phyloP scores from a whole-genome alignment of 257 asterid species.

The Linaria vulgaris region DNA sequence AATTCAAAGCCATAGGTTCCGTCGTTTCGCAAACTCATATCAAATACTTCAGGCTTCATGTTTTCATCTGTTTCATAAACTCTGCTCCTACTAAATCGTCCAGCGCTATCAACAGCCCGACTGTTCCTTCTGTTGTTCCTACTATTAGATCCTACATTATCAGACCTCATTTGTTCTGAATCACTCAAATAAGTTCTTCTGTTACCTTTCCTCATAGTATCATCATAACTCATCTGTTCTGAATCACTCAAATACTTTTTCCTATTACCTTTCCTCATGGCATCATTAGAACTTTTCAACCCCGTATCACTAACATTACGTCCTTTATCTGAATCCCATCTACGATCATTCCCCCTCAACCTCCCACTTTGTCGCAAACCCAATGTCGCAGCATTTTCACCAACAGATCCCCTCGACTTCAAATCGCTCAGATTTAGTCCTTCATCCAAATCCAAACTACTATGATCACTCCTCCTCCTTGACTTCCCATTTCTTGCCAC shows the following conservation, averaged over 20 bases:
- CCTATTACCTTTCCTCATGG: constrained; percentile 28
- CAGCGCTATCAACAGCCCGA: constrained; percentile 15
- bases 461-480: constrained; percentile 15
- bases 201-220: constrained; percentile 39
- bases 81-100: constrained; percentile 28
- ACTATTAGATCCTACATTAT: constrained; percentile 28
- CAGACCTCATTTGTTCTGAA: constrained; percentile 26
- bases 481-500: constrained; percentile 14
- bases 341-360: constrained; percentile 24
- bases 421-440: constrained; percentile 27
- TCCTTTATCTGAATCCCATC: constrained; percentile 4
- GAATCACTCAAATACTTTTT: constrained; percentile 34
- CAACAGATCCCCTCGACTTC: constrained; percentile 13
- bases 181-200: constrained; percentile 32
- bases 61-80: constrained; percentile 25
- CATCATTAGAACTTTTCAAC: constrained; percentile 20
- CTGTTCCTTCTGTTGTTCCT: constrained; percentile 24
- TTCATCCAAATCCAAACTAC: constrained; percentile 20
- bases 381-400: no score
- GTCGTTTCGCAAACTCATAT: constrained; percentile 61
- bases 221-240: no score
- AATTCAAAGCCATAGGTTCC: constrained; percentile 58
- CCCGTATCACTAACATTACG: constrained; percentile 1
- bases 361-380: constrained; percentile 21
- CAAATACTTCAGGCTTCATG: constrained; percentile 44